phyloP scores from a whole-genome alignment of 202 grass and related monocot genomes.

The Schoenoplectus tabernaemontani region DNA sequence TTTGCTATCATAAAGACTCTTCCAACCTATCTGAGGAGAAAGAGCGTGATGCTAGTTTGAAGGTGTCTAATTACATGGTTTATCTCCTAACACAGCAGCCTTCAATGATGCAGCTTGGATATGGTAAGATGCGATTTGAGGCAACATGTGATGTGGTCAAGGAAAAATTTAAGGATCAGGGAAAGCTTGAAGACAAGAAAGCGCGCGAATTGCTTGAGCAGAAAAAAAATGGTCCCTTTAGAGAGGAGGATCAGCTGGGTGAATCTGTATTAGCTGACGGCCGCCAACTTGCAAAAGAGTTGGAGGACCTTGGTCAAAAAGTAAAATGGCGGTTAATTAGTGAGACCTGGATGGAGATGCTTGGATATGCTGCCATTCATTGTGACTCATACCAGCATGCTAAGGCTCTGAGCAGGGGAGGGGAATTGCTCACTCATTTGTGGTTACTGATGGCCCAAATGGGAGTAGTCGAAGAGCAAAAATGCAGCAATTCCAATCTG shows the following conservation, averaged over 20 bases:
- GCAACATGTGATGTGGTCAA: background rate
- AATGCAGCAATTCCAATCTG: background rate
- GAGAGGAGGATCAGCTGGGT: background rate
- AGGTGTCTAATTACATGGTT: background rate
- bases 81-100: background rate
- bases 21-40: background rate
- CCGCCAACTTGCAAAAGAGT: background rate
- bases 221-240: background rate
- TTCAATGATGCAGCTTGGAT: background rate
- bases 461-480: background rate
- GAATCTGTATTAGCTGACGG: background rate
- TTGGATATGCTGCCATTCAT: background rate
- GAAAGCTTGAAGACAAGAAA: background rate
- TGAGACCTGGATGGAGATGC: conserved; percentile 13
- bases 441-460: background rate
- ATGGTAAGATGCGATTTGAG: background rate
- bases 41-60: background rate
- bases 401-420: conserved; percentile 3
- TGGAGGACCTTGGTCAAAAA: background rate
- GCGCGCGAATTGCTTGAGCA: background rate
- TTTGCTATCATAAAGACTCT: background rate
- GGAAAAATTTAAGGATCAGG: background rate
- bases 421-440: conserved; percentile 3
- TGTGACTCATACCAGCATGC: conserved; percentile 2
- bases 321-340: background rate